These are phyloP conservation scores for Mycosphaerella arachidis DNA, from an alignment of 2,329 filamentous ascomycete genomes.

Conservation along the genomic window DNA sequence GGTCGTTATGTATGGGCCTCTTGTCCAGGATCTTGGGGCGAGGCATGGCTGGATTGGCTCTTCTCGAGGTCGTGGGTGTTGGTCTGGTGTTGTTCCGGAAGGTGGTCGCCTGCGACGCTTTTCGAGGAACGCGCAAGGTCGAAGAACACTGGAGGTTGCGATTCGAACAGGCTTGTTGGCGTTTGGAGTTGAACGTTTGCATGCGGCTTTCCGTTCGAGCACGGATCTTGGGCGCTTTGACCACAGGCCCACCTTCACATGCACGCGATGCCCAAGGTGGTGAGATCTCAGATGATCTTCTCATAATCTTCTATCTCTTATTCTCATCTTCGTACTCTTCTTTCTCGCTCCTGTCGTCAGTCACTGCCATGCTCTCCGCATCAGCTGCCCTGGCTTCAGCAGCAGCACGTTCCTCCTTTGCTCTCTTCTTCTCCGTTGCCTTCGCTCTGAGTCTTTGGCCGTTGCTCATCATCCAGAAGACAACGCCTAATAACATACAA, in stretches of 20 bases:
- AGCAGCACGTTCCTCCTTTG: constrained; percentile 6
- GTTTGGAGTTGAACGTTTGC: background rate
- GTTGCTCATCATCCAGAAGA: constrained; percentile 24
- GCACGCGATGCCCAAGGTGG: background rate
- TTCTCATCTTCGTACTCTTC: background rate
- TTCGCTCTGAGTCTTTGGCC: constrained; percentile 23
- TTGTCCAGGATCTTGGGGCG: background rate
- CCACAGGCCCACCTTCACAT: background rate
- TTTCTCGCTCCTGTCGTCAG: background rate
- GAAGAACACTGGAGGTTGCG: background rate
- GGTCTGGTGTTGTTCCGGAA: background rate
- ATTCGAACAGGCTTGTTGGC: background rate
- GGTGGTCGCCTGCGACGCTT: too few relatives aligned
- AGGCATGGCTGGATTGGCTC: background rate
- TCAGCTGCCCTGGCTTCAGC: background rate
- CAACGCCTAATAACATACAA: constrained; percentile 17
- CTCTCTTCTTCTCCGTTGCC: constrained; percentile 12
- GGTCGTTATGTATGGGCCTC: background rate
- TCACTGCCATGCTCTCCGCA: background rate
- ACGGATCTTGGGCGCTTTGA: background rate
- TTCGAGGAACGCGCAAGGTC: background rate
- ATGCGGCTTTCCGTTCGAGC: background rate
- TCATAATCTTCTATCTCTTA: background rate
- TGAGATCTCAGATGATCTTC: background rate
- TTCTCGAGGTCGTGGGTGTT: background rate